Percentiles rank a stretch among this genome's conserved stretches.
phyloP scores from a whole-genome alignment of 139 green algal genomes.

The Trebouxia sp. region DNA sequence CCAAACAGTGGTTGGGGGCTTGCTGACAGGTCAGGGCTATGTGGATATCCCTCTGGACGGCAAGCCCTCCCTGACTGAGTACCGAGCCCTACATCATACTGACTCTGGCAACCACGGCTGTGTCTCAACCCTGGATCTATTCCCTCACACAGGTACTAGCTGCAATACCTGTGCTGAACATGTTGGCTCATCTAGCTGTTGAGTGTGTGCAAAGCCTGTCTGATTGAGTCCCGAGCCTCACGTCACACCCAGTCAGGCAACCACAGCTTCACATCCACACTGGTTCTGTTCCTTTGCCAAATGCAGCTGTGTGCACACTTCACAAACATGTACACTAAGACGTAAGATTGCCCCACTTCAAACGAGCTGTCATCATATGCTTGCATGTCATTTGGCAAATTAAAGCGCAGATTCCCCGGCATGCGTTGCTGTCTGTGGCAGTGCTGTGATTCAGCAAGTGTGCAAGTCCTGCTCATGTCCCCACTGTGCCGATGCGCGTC shows the following conservation, averaged over 20 bases:
- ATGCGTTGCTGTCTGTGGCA: too few species aligned
- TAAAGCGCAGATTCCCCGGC: too few species aligned
- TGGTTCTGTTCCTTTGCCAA: constrained; percentile 65
- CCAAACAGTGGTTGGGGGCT: constrained; percentile 53
- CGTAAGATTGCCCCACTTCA: too few species aligned
- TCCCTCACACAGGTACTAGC: constrained; percentile 53
- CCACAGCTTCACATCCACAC: constrained; percentile 45
- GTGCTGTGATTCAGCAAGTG: too few species aligned
- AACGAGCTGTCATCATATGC: too few species aligned
- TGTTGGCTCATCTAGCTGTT: too few species aligned
- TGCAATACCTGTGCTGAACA: not conserved
- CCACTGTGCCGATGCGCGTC: too few species aligned
- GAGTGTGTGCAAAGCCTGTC: not conserved
- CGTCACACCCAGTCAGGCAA: constrained; percentile 29
- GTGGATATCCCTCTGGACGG: constrained; percentile 42
- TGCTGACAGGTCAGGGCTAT: constrained; percentile 45
- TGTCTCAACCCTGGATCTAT: constrained; percentile 59
- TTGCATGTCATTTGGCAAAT: too few species aligned
- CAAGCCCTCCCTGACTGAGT: constrained; percentile 39
- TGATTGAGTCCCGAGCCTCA: constrained; percentile 38
- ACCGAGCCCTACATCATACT: constrained; percentile 3
- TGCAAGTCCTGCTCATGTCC: too few species aligned
- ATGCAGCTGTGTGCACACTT: too few species aligned
- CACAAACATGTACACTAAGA: too few species aligned
- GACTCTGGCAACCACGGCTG: constrained; percentile 34